Conservation (phyloP, 805 yeast genomes). For the Starmera amethionina region DNA sequence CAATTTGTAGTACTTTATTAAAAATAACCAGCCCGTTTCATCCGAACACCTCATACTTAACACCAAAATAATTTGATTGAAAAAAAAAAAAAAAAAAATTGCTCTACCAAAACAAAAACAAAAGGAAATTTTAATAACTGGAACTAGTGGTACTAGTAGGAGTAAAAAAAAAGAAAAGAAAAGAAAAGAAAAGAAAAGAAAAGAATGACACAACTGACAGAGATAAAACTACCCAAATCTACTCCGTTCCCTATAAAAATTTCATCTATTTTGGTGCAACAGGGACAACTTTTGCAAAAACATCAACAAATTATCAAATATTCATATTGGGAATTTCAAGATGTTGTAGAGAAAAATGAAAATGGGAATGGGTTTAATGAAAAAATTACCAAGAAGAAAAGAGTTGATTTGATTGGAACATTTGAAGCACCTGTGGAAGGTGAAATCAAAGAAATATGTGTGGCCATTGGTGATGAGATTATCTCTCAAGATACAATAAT, state of each 20-base stretch:
- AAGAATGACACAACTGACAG: constrained; percentile 14
- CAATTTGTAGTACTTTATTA: too few relatives aligned
- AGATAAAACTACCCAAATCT: constrained; percentile 14
- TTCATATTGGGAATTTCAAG: constrained; percentile 35
- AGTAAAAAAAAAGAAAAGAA: too few relatives aligned
- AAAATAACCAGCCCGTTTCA: too few relatives aligned
- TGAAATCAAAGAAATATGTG: constrained; percentile 36
- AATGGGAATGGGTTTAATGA: constrained; percentile 6
- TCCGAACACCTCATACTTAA: not conserved
- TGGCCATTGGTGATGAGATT: constrained; percentile 53
- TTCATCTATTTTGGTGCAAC: constrained; percentile 21
- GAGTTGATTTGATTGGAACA: constrained; percentile 62
- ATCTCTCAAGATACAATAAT: constrained; percentile 35
- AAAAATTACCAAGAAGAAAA: constrained; percentile 20
- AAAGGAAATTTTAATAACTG: too few relatives aligned
- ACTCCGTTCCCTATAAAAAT: constrained; percentile 31
- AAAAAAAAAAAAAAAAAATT: not conserved
- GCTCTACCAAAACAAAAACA: too few relatives aligned
- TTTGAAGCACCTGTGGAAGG: constrained; percentile 86
- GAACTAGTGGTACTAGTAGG: too few relatives aligned
- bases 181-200: too few relatives aligned
- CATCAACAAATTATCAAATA: constrained; percentile 30
- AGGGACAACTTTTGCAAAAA: constrained; percentile 24
- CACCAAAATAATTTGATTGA: not conserved
- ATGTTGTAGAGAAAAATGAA: constrained; percentile 19